Percentiles rank a stretch among this genome's conserved stretches.
These are phyloP conservation scores for Obelidium mucronatum DNA, from an alignment of 192 early-diverging fungal species.

Conservation along the genomic window DNA sequence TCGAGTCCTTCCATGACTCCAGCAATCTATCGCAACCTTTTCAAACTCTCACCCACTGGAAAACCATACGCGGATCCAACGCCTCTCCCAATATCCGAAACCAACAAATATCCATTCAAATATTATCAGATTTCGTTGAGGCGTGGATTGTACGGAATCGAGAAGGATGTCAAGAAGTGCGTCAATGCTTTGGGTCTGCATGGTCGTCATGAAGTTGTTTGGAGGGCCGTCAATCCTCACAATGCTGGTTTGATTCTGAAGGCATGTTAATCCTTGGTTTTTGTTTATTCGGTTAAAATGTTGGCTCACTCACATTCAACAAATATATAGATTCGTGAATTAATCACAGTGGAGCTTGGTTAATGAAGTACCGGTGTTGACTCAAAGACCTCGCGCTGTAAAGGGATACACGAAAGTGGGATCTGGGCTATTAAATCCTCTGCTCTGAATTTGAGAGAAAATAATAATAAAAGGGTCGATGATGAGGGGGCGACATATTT, in stretches of 20 bases:
- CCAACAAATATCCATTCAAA: slow-evolving; percentile 45
- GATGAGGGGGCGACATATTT: too few species aligned
- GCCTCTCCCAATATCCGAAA: background rate
- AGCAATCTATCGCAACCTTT: background rate
- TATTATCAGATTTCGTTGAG: slow-evolving; percentile 69
- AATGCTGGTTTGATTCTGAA: slow-evolving; percentile 69
- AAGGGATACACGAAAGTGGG: slow-evolving; percentile 22
- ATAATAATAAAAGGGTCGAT: background rate
- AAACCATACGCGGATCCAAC: slow-evolving; percentile 24
- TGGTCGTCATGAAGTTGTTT: slow-evolving; percentile 63
- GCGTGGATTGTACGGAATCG: slow-evolving; percentile 65
- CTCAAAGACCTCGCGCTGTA: slow-evolving; percentile 3
- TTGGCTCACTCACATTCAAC: background rate
- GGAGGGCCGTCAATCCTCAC: slow-evolving; percentile 55
- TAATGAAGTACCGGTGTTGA: slow-evolving; percentile 50
- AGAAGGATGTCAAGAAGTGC: slow-evolving; percentile 53
- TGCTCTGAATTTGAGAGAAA: background rate
- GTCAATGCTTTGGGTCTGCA: slow-evolving; percentile 61
- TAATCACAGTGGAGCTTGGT: slow-evolving; percentile 59
- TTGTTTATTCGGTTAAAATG: background rate
- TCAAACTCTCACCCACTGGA: slow-evolving; percentile 19
- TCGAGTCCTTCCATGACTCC: slow-evolving; percentile 12
- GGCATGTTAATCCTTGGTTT: slow-evolving; percentile 40
- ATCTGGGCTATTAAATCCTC: background rate
- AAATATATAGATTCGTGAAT: slow-evolving; percentile 43